A percentile compares a stretch with the other conserved stretches of the same genome.
These are phyloP conservation scores for Populus deltoides DNA, from an alignment of 345 rosid genomes.

Conservation along the genomic window DNA sequence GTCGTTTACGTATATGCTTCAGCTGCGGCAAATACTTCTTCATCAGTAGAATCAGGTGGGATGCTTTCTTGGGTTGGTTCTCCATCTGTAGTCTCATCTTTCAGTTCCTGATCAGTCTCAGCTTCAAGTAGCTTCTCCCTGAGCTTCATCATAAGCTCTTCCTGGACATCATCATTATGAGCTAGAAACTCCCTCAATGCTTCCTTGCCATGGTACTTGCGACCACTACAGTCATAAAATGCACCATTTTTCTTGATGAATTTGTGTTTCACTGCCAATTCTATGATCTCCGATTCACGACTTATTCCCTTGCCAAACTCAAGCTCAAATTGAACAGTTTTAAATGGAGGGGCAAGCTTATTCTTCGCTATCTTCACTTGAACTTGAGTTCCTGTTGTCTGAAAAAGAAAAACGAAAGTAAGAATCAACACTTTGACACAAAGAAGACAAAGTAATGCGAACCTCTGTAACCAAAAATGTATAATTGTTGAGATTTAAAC, in stretches of 20 bases:
- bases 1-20: conserved; percentile 36
- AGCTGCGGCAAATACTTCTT: conserved; percentile 60
- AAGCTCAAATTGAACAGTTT: conserved; percentile 76
- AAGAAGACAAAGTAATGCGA: neutral
- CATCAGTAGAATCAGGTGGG: conserved; percentile 56
- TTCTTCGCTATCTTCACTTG: conserved; percentile 87
- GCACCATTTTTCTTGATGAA: conserved; percentile 54
- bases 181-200: conserved; percentile 56
- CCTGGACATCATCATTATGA: conserved; percentile 43
- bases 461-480: neutral
- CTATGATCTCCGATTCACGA: conserved; percentile 66
- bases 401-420: conserved; percentile 16
- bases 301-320: conserved; percentile 95
- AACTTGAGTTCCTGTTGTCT: conserved; percentile 77
- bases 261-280: conserved; percentile 69
- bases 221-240: conserved; percentile 42
- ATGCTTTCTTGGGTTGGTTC: conserved; percentile 35
- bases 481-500: neutral
- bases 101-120: conserved; percentile 28
- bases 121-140: conserved; percentile 51
- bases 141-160: conserved; percentile 62
- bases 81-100: conserved; percentile 30
- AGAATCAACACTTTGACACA: neutral
- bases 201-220: conserved; percentile 74
- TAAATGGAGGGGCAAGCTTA: conserved; percentile 93